A percentile compares a stretch with the other conserved stretches of the same genome.
phyloP scores from a whole-genome alignment of 441 rosid species.

The Adansonia gregorii region DNA sequence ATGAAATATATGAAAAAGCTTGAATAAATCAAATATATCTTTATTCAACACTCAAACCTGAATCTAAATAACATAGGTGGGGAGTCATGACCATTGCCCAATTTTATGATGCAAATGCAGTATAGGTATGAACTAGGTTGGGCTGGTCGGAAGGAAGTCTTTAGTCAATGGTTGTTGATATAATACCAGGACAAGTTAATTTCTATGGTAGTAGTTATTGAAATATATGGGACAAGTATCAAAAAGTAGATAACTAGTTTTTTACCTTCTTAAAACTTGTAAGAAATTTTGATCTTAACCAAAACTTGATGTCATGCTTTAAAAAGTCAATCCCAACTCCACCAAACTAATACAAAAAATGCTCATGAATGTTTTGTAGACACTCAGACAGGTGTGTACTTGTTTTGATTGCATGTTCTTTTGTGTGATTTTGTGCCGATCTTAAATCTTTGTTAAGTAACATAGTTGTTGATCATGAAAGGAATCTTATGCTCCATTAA shows the following conservation, averaged over 20 bases:
- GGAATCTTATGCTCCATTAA: neutral
- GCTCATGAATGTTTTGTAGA: neutral
- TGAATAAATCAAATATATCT: no score
- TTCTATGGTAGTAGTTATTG: conserved; percentile 27
- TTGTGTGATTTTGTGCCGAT: neutral
- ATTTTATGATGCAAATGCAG: neutral
- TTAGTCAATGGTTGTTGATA: conserved; percentile 39
- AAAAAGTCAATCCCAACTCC: conserved; percentile 16
- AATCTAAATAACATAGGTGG: no score
- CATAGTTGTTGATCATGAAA: conserved; percentile 5
- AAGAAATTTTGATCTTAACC: neutral
- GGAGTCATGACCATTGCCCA: neutral
- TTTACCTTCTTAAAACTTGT: conserved; percentile 6
- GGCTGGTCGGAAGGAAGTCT: neutral
- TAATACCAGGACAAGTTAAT: conserved; percentile 9
- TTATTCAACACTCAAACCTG: no score
- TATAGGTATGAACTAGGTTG: neutral
- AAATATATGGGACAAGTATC: conserved; percentile 16
- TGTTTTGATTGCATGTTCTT: neutral
- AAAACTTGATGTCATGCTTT: neutral
- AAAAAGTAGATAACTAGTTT: conserved; percentile 16
- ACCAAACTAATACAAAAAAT: conserved; percentile 9
- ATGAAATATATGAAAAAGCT: no score
- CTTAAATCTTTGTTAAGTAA: neutral
- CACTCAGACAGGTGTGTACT: neutral